A percentile compares a stretch with the other conserved stretches of the same genome.
These are phyloP conservation scores for Camellia japonica DNA, from an alignment of 148 eudicot genomes.

Conservation along the genomic window DNA sequence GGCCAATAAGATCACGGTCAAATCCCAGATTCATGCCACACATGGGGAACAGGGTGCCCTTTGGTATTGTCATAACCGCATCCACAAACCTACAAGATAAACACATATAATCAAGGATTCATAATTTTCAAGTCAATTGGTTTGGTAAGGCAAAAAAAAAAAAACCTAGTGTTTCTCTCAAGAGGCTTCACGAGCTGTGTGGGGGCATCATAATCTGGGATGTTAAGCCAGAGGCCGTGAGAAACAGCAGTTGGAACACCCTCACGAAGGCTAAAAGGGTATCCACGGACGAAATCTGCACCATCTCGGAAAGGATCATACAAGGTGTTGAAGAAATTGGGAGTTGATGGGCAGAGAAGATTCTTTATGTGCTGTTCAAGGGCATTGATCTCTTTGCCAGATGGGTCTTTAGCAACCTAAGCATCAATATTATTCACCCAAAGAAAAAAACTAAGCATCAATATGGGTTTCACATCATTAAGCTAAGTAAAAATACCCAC, in stretches of 20 bases:
- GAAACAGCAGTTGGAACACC: conserved; percentile 71
- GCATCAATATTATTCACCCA: conserved; percentile 2
- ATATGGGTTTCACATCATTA: not conserved
- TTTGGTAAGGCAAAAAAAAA: not conserved
- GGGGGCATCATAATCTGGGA: conserved; percentile 72
- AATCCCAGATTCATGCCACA: conserved; percentile 72
- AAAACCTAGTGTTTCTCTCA: conserved; percentile 57
- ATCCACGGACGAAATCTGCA: conserved; percentile 55
- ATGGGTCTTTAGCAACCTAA: conserved; percentile 67
- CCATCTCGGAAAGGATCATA: conserved; percentile 63
- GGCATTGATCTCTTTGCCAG: conserved; percentile 59
- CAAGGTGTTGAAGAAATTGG: conserved; percentile 63
- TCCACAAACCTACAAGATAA: conserved; percentile 45
- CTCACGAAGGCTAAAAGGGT: conserved; percentile 64
- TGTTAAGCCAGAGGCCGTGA: conserved; percentile 73
- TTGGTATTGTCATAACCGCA: conserved; percentile 66
- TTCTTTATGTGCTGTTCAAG: conserved; percentile 68
- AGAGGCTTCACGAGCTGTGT: conserved; percentile 75
- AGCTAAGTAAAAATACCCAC: not conserved
- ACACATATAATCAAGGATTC: not conserved
- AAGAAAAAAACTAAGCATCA: conserved; percentile 22
- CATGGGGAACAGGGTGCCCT: conserved; percentile 65
- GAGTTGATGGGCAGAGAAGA: conserved; percentile 58
- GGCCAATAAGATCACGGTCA: conserved; percentile 66
- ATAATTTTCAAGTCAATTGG: not conserved